Percentiles rank a stretch among this genome's conserved stretches.
Conservation (phyloP, 1,139 yeast species). For the Protomyces arabidopsidicola region DNA sequence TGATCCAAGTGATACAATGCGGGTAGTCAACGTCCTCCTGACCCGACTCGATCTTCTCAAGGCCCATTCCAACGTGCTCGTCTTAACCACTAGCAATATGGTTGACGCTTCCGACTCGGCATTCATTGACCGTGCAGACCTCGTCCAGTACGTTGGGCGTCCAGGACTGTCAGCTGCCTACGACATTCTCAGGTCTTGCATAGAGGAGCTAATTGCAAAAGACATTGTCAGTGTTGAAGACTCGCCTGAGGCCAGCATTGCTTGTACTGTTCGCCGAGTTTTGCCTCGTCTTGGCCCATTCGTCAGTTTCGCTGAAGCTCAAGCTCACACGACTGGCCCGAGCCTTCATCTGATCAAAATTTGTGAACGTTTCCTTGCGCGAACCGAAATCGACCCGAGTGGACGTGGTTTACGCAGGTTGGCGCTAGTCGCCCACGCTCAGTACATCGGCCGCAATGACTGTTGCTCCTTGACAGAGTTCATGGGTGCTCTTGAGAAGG, state of each 20-base stretch:
- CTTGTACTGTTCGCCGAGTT: background rate
- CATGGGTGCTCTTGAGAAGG: background rate
- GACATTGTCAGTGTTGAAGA: background rate
- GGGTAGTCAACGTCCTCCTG: constrained; percentile 33
- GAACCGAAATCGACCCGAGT: background rate
- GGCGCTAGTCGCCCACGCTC: background rate
- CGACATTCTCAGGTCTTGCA: constrained; percentile 5
- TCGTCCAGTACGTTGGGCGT: constrained; percentile 30
- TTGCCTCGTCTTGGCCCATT: background rate
- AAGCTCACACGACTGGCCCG: background rate
- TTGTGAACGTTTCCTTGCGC: background rate
- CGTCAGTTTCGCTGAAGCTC: background rate
- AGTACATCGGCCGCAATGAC: background rate
- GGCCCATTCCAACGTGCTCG: constrained; percentile 30
- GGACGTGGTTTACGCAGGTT: background rate
- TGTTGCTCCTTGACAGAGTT: background rate
- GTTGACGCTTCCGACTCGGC: constrained; percentile 34
- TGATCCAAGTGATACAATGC: constrained; percentile 33
- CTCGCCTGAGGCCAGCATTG: background rate
- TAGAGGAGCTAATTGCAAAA: background rate
- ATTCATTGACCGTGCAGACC: constrained; percentile 33
- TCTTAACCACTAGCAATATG: constrained; percentile 33
- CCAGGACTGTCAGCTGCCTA: constrained; percentile 31
- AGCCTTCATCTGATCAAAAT: background rate
- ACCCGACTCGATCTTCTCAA: constrained; percentile 33